A percentile compares a stretch with the other conserved stretches of the same genome.
Conservation (phyloP, 352 stramenopile genomes). For the Globisporangium spiculum region DNA sequence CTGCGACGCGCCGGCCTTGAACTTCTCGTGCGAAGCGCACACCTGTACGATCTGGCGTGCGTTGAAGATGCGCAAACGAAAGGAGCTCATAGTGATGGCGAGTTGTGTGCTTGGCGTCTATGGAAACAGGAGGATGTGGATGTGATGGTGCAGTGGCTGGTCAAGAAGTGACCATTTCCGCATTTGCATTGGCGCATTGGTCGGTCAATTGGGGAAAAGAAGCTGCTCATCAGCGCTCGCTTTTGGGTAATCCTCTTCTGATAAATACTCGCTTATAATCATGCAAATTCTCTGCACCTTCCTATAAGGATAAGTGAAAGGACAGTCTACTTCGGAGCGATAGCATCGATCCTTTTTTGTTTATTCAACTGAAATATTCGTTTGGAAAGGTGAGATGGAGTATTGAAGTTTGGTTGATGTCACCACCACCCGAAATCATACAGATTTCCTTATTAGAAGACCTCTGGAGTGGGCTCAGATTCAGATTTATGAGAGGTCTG, state of each 20-base stretch:
- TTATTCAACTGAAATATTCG: background rate
- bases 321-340: too few relatives aligned
- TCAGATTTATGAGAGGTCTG: background rate
- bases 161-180: background rate
- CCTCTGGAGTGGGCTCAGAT: background rate
- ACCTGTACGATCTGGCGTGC: constrained; percentile 74
- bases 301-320: background rate
- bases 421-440: background rate
- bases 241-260: background rate
- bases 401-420: background rate
- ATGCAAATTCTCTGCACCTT: background rate
- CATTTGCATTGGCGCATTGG: background rate
- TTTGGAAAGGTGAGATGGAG: background rate
- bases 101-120: constrained; percentile 23
- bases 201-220: background rate
- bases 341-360: too few relatives aligned
- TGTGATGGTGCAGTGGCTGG: background rate
- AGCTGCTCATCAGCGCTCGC: constrained; percentile 2
- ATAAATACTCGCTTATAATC: background rate
- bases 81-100: constrained; percentile 50
- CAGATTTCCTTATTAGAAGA: background rate
- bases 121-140: background rate
- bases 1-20: constrained; percentile 65
- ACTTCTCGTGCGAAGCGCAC: constrained; percentile 51
- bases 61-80: constrained; percentile 65